Conservation (phyloP, 2,329 filamentous ascomycete genomes). For the Aspergillus sp. region DNA sequence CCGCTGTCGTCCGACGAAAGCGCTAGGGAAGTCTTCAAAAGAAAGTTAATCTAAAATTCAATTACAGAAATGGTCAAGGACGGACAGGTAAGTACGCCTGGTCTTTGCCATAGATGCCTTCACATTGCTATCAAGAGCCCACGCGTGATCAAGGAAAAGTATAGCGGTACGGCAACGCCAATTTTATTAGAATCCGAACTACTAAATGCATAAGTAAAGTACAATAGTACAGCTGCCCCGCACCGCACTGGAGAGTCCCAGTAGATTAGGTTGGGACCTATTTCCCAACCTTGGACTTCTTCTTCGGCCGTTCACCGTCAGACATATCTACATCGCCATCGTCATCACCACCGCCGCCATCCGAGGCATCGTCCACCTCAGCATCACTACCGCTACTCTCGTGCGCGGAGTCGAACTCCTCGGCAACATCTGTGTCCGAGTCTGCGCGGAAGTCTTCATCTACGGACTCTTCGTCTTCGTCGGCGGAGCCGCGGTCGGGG, state of each 20-base stretch:
- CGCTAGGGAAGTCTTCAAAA: no score
- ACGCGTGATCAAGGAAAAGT: no score
- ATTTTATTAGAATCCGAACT: not conserved
- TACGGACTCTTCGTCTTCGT: slow-evolving; percentile 92
- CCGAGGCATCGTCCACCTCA: slow-evolving; percentile 54
- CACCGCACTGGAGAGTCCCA: not conserved
- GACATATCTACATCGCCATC: slow-evolving; percentile 16
- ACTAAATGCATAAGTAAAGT: not conserved
- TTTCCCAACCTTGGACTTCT: slow-evolving; percentile 58
- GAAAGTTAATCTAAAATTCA: no score
- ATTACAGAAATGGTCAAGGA: no score
- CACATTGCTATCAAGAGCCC: no score
- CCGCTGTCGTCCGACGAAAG: not conserved
- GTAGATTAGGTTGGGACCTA: slow-evolving; percentile 14
- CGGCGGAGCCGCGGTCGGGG: slow-evolving; percentile 82
- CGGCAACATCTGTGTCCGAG: slow-evolving; percentile 90
- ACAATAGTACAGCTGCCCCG: not conserved
- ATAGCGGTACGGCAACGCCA: no score
- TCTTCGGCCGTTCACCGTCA: slow-evolving; percentile 59
- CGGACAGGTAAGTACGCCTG: no score
- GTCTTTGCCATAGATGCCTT: no score
- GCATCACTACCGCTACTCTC: slow-evolving; percentile 75
- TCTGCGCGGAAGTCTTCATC: slow-evolving; percentile 96
- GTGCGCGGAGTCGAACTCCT: slow-evolving; percentile 91
- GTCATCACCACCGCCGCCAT: slow-evolving; percentile 41